Evolutionary conservation across 441 rosid species (phyloP).

Genomic region (Raphanus hybrid): DNA sequence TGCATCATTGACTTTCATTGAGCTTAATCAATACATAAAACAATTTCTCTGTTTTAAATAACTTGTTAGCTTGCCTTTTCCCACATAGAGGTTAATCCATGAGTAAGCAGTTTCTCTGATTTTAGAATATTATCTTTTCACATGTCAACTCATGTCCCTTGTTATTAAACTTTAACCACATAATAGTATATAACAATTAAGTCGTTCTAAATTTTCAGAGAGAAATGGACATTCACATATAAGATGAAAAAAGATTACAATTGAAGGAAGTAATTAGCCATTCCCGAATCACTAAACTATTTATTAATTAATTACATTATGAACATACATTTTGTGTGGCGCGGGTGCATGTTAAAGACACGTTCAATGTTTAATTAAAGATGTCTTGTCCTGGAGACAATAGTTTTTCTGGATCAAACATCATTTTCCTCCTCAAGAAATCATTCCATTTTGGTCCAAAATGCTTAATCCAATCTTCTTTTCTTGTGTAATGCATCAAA

Average conservation of each 20-base stretch:
- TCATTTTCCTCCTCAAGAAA: slow-evolving; percentile 55
- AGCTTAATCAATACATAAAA: not conserved
- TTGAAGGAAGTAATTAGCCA: not conserved
- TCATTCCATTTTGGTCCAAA: slow-evolving; percentile 79
- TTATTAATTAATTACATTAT: not conserved
- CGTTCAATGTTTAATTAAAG: slow-evolving; percentile 38
- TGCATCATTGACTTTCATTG: not conserved
- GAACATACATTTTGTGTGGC: not conserved
- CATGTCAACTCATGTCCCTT: not conserved
- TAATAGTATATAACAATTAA: not conserved
- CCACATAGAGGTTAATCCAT: not conserved
- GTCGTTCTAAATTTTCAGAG: not conserved
- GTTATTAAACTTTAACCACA: not conserved
- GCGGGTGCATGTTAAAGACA: not conserved
- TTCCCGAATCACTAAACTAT: not conserved
- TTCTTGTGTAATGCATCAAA: slow-evolving; percentile 59
- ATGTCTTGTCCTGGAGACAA: slow-evolving; percentile 89
- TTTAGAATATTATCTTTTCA: not conserved
- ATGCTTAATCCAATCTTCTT: slow-evolving; percentile 72
- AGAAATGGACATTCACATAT: slow-evolving; percentile 1
- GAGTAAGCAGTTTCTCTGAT: not conserved
- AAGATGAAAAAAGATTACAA: not conserved
- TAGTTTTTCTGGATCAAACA: slow-evolving; percentile 82
- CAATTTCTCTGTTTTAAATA: not conserved
- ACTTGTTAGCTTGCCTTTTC: not conserved